Conservation (phyloP, 75 land plant genomes). For the Picea glauca region DNA sequence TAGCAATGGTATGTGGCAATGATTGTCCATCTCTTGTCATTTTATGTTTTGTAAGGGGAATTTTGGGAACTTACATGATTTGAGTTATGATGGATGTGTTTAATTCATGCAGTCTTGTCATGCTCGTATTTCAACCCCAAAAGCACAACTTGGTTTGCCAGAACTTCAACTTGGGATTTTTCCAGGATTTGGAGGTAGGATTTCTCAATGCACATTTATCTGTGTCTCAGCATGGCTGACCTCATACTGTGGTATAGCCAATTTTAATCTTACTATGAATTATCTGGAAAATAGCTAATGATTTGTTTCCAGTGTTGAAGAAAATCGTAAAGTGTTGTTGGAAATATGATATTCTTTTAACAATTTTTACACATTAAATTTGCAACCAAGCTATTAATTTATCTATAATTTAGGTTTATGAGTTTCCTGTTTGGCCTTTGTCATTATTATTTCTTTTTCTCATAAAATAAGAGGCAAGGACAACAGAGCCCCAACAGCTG, state of each 20-base stretch:
- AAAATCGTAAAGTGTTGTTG: not conserved
- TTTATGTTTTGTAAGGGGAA: not conserved
- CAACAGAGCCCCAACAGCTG: not conserved
- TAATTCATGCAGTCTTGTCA: constrained; percentile 66
- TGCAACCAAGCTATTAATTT: not conserved
- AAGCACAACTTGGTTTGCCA: constrained; percentile 88
- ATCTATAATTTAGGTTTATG: not conserved
- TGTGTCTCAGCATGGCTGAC: constrained; percentile 1
- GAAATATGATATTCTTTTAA: not conserved
- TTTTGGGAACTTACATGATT: constrained; percentile 6
- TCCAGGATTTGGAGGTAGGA: constrained; percentile 95
- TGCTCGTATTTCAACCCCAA: constrained; percentile 90
- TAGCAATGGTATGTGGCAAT: constrained; percentile 74
- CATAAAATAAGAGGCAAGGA: constrained; percentile 1
- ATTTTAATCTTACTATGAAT: not conserved
- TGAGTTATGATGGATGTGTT: not conserved
- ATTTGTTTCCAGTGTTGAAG: not conserved
- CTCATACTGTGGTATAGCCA: not conserved
- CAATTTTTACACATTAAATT: not conserved
- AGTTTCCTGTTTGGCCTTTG: not conserved
- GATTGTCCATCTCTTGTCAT: not conserved
- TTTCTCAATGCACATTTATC: not conserved
- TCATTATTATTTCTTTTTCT: not conserved
- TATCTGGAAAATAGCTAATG: not conserved
- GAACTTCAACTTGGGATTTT: constrained; percentile 92